Conservation (phyloP, 257 asterid genomes). For the Gentiana straminea region DNA sequence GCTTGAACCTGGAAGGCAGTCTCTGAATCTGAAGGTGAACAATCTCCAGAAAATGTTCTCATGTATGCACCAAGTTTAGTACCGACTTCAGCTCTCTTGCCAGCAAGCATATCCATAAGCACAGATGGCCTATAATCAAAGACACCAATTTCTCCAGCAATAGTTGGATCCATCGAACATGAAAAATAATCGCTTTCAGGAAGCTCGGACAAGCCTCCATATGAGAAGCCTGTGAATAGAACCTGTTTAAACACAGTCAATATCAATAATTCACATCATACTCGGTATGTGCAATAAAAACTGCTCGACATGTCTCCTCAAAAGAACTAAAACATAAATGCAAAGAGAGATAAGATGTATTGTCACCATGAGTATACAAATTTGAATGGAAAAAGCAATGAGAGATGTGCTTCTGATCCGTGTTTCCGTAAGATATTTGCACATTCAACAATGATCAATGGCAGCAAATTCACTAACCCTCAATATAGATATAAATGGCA, state of each 20-base stretch:
- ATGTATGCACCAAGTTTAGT: conserved; percentile 86
- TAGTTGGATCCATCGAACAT: conserved; percentile 94
- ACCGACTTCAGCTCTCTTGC: conserved; percentile 93
- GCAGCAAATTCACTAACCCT: no score
- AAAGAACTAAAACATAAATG: no score
- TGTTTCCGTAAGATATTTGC: no score
- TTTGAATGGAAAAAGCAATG: no score
- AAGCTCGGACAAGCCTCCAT: conserved; percentile 91
- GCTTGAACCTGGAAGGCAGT: conserved; percentile 85
- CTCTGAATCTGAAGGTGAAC: conserved; percentile 95
- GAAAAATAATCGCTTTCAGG: conserved; percentile 78
- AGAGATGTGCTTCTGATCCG: no score
- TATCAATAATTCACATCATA: conserved; percentile 17
- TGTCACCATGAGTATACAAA: no score
- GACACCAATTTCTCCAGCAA: conserved; percentile 95
- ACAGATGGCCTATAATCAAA: conserved; percentile 90
- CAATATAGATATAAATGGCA: no score
- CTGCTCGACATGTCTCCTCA: no score
- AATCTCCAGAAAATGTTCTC: conserved; percentile 93
- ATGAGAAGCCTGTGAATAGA: conserved; percentile 87
- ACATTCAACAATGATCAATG: no score
- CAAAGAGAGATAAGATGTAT: no score
- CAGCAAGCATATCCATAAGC: conserved; percentile 97
- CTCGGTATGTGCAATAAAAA: no score
- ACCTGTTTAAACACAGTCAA: conserved; percentile 62